Base-by-base conservation (phyloP, 495 filamentous ascomycete genomes). In the Aspergillus hancockii region DNA sequence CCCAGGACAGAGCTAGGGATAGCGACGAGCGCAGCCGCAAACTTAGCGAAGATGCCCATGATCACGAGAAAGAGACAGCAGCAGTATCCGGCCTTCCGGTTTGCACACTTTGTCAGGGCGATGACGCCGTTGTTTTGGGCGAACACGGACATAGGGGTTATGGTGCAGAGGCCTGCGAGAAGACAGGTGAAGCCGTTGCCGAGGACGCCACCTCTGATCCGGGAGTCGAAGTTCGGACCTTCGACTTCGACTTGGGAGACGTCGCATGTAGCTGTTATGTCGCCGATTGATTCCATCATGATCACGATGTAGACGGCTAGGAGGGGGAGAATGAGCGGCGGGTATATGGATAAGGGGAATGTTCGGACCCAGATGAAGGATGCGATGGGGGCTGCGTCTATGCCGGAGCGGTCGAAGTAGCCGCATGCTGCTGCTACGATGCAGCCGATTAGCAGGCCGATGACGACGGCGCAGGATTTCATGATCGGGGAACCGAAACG, bases 51-150 rank as follows among this genome's bases (percentile, higher is more conserved):
- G 61, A 96, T 78, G 43, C 92, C 92, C 88, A 93, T 92, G 68
- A 96, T 69, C 54, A 97, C 73, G 19, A 97, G 80, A 80, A 95
- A 96, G 64, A 92, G 76, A 77, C 90, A 90, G 67, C 75, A 79
- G 52, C 72, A 83, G 67, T 91, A 96, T 12, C 92, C 92, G 4
- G 92, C 92, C 13, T 85, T 90, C 50, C 92, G 85, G 72, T 94
- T 97, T 0, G 92, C 92, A 71, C 92, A 96, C 21, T 90, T 84
- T 3, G 92, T 96, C 21, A 96, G 79, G 7, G 91, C 88, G 61
- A 97, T 96, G 57, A 97, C 93, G 62, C 92, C 87, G 75, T 97
- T 97, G 74, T 97, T 96, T 73, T 96, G 91, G 0, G 92, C 87
- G 52, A 86, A 87, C 60, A 87, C 90, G 8, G 82, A 86, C 86